Base-by-base conservation (phyloP, 2,329 filamentous ascomycete genomes). In the Apiospora arundinis region DNA sequence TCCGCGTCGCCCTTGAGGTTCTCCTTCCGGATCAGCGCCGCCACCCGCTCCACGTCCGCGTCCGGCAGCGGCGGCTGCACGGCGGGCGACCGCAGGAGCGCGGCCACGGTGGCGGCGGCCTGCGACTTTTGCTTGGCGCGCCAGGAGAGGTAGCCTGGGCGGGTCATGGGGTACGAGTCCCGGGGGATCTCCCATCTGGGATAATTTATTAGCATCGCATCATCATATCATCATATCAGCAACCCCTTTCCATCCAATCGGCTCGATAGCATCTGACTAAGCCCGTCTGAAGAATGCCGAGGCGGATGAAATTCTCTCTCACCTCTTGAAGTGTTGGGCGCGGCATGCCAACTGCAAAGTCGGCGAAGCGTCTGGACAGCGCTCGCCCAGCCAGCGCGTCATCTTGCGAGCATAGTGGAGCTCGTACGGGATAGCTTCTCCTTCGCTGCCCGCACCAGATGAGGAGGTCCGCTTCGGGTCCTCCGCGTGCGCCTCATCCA, bases 381-480 rank as follows among this genome's bases (percentile, higher is more conserved):
- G 89, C 21, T 86, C 82, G 11, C 84, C 79, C 44, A 97, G 90
- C 86, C 93, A 96, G 44, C 84, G 82, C 68, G 92, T 94, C 92
- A 95, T 95, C 81, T 94, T 91, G 68, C 87, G 86, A 8, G 94
- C 93, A 80, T 97, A 97, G 83, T 94, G 91, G 1, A 95, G 90
- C 82, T 97, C 94, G 82, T 94, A 95, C 0, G 93, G 92, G 1
- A 91, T 77, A 21, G 40, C 42, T 7, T 80, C 76, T 69, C 40
- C 66, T 28, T 52, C 69, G 52, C 52, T 56, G 42, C 71, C 74
- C 67, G 81, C 78, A 72, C 80, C 82, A 40, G 56, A 63, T 70
- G 85, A 81, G 72, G 85, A 82, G 72, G 85, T 74, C n/a, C 74
- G 86, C 77, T 84, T 92, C 4, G 92, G 92, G 80, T 95, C 92